A percentile compares a stretch with the other conserved stretches of the same genome.
These are phyloP conservation scores for Malus fusca DNA, from an alignment of 306 rosid species.

Conservation along the genomic window DNA sequence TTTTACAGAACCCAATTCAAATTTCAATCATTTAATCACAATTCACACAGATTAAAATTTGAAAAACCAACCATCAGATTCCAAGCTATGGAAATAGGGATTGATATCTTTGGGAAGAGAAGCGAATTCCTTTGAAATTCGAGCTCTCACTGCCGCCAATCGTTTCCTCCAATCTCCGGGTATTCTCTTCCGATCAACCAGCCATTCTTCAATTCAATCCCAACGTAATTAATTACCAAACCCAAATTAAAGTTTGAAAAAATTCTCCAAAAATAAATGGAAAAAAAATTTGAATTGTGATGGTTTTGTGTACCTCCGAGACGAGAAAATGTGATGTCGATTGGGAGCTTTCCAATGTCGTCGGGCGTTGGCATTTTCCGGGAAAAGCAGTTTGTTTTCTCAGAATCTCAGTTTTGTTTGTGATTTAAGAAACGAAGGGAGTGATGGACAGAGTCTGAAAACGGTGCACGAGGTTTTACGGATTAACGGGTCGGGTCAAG, in stretches of 20 bases:
- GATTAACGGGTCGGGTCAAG: neutral
- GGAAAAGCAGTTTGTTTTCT: neutral
- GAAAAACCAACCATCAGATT: conserved; percentile 47
- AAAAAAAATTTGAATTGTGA: neutral
- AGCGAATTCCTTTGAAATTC: conserved; percentile 64
- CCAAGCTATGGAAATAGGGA: conserved; percentile 67
- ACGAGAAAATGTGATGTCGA: conserved; percentile 89
- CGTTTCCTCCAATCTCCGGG: conserved; percentile 87
- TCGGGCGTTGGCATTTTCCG: conserved; percentile 56
- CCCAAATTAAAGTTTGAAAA: neutral
- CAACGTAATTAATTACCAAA: neutral
- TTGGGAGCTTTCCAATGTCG: conserved; percentile 72
- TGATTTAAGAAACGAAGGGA: neutral
- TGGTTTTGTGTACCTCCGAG: conserved; percentile 55
- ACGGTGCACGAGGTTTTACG: neutral
- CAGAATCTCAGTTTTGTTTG: neutral
- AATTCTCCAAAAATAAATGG: neutral
- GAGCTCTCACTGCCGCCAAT: conserved; percentile 57
- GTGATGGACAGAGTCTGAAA: neutral
- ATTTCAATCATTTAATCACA: neutral
- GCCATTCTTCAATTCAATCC: conserved; percentile 58
- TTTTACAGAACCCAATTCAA: neutral
- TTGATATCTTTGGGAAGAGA: conserved; percentile 71
- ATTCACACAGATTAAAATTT: neutral
- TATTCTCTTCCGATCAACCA: conserved; percentile 84